Base-by-base conservation (phyloP, 2,329 filamentous ascomycete genomes). In the Fusarium albidum region DNA sequence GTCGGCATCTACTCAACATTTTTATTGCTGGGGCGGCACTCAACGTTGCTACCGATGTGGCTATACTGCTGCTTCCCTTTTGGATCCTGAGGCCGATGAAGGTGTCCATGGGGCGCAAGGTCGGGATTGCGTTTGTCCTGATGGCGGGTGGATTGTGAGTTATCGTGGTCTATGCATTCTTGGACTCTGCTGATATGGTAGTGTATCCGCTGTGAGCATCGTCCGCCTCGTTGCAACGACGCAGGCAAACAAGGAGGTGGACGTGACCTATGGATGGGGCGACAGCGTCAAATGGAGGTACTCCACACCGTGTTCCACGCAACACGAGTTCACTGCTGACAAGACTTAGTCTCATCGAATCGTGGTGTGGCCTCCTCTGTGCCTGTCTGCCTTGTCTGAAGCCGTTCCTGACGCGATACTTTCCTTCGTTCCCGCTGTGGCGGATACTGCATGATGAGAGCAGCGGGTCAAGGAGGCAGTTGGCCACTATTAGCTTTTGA, bases 121-220 rank as follows among this genome's bases (percentile, higher is more conserved):
- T 58, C 40, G 53, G 32, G 3, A 45, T 58, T 31, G 46, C 55
- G 2, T 1, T 58, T 5, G 29, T 55, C 3, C 11, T 51, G 9
- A 58, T 58, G 51, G 42, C 51, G 2, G 53, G 53, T 34, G 53
- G 53, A 5, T 56, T 56, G 53, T 56, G 15, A 49, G 49, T 18
- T 2, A 11, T 28, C 7, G 3, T 11, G 13, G 7, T 4, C 3
- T 17, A 4, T 12, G 7, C n/a, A 6, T 6, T 7, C 3, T 1
- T 38, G 11, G 7, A 29, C 49, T 29, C 8, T n/a, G 21, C 15
- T 14, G 9, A 11, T 12, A 11, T 2, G 28, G 3, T 7, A 56
- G 53, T 18, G 53, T 53, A 8, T 18, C 40, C 9, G 31, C 39
- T 4, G 53, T 56, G 10, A 56, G 53, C 44, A 41, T 56, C 4